These are phyloP conservation scores for Ceratocystiopsis sp. DNA, from an alignment of 2,329 filamentous ascomycete species.

Conservation along the genomic window DNA sequence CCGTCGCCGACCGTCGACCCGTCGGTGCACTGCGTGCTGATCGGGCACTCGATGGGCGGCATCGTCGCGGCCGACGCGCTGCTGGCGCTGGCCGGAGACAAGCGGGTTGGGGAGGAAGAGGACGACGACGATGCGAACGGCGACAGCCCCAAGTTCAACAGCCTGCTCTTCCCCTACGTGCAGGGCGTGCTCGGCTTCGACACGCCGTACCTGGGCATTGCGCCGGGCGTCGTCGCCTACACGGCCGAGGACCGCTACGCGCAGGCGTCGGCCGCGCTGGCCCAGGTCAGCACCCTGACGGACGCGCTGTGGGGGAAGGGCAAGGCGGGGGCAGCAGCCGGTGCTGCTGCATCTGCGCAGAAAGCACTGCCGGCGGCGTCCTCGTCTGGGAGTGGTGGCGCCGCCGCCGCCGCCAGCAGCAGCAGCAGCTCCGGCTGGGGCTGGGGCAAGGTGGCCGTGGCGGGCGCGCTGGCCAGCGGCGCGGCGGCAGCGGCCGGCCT, in stretches of 20 bases:
- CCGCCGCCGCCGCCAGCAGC: not conserved
- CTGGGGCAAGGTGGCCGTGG: constrained; percentile 77
- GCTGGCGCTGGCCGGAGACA: constrained; percentile 47
- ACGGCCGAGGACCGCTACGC: constrained; percentile 77
- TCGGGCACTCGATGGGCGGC: constrained; percentile 84
- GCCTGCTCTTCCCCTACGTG: constrained; percentile 84
- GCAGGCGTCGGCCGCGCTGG: constrained; percentile 51
- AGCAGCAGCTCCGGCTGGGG: constrained; percentile 39
- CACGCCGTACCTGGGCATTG: constrained; percentile 76
- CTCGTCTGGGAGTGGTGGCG: constrained; percentile 7
- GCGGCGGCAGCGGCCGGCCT: constrained; percentile 68
- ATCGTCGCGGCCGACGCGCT: constrained; percentile 87
- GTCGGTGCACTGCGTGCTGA: constrained; percentile 62
- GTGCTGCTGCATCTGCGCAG: constrained; percentile 6
- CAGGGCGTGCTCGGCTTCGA: constrained; percentile 86
- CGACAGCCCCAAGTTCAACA: constrained; percentile 25
- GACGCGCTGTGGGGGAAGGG: constrained; percentile 46
- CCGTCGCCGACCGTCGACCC: constrained; percentile 75
- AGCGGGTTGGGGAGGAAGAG: constrained; percentile 26
- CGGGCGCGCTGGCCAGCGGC: constrained; percentile 35
- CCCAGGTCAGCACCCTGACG: constrained; percentile 46
- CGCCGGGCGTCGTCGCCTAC: constrained; percentile 68
- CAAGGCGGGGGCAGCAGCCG: constrained; percentile 18
- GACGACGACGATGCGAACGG: constrained; percentile 10
- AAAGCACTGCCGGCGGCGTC: not conserved